These are phyloP conservation scores for Limnomonas spitsbergensis DNA, from an alignment of 139 green algal species.

Conservation along the genomic window DNA sequence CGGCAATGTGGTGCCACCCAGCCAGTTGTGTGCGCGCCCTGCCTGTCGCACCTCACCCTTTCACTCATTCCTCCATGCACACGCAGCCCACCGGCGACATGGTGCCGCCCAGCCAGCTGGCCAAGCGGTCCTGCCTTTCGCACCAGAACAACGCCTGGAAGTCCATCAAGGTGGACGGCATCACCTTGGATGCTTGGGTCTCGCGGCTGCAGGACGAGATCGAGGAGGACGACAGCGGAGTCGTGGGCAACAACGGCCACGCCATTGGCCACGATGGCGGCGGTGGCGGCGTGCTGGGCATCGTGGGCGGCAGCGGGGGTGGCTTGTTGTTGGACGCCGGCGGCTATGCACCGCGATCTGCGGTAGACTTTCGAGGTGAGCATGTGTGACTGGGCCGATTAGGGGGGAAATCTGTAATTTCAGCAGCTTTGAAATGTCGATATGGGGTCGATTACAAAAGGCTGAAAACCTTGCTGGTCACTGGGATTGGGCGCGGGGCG, in stretches of 20 bases:
- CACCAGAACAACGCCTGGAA: constrained; percentile 15
- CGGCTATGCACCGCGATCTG: too few relatives aligned
- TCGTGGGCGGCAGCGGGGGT: too few relatives aligned
- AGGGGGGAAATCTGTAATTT: too few relatives aligned
- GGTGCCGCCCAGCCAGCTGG: constrained; percentile 1
- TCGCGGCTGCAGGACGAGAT: neutral
- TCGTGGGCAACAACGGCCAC: neutral
- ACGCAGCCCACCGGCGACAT: constrained; percentile 11
- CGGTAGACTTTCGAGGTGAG: too few relatives aligned
- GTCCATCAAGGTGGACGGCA: constrained; percentile 12
- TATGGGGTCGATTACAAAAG: too few relatives aligned
- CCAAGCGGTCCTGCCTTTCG: neutral
- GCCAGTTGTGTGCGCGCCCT: neutral
- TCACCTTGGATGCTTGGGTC: constrained; percentile 7
- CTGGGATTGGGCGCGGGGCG: too few relatives aligned
- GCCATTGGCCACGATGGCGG: neutral
- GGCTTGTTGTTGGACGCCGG: too few relatives aligned
- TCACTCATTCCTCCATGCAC: neutral
- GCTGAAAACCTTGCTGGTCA: too few relatives aligned
- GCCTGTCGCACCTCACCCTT: neutral
- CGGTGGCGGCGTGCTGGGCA: neutral
- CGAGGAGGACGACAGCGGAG: neutral
- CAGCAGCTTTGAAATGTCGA: too few relatives aligned
- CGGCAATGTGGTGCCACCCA: neutral
- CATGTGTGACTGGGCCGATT: too few relatives aligned